A percentile compares a stretch with the other conserved stretches of the same genome.
Conservation (phyloP, 306 rosid species). For the Sophora flavescens region DNA sequence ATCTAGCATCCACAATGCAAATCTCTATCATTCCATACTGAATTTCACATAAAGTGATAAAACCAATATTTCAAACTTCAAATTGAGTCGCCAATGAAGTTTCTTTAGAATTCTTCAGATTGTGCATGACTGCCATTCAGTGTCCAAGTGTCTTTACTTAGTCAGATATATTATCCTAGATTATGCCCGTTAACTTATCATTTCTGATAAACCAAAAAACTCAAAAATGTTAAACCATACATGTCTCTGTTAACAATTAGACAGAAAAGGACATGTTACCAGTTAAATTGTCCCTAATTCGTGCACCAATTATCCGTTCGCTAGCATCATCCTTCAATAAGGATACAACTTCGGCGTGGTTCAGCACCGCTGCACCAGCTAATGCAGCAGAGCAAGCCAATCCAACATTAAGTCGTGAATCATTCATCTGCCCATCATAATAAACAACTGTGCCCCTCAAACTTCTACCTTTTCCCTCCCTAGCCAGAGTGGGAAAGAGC, state of each 20-base stretch:
- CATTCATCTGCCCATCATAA: constrained; percentile 93
- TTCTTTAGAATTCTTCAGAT: constrained; percentile 15
- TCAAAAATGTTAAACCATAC: not conserved
- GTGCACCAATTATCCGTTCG: constrained; percentile 72
- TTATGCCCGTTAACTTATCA: constrained; percentile 2
- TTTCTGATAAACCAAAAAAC: not conserved
- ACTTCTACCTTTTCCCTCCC: constrained; percentile 64
- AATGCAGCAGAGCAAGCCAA: constrained; percentile 83
- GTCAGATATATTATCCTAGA: constrained; percentile 4
- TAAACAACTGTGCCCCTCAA: constrained; percentile 89
- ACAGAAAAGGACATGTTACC: constrained; percentile 53
- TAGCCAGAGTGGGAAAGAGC: constrained; percentile 82
- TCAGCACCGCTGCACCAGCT: constrained; percentile 86
- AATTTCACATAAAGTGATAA: no score
- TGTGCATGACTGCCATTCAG: not conserved
- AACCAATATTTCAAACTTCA: not conserved
- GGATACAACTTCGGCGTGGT: constrained; percentile 76
- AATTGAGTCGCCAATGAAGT: not conserved
- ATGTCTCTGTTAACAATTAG: constrained; percentile 6
- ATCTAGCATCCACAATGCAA: no score
- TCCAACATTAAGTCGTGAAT: constrained; percentile 83
- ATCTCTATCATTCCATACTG: no score
- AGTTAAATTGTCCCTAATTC: constrained; percentile 75
- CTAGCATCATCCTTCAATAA: constrained; percentile 71
- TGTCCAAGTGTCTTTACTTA: not conserved